phyloP scores from a whole-genome alignment of 495 filamentous ascomycete species.

The Xylaria acuta region DNA sequence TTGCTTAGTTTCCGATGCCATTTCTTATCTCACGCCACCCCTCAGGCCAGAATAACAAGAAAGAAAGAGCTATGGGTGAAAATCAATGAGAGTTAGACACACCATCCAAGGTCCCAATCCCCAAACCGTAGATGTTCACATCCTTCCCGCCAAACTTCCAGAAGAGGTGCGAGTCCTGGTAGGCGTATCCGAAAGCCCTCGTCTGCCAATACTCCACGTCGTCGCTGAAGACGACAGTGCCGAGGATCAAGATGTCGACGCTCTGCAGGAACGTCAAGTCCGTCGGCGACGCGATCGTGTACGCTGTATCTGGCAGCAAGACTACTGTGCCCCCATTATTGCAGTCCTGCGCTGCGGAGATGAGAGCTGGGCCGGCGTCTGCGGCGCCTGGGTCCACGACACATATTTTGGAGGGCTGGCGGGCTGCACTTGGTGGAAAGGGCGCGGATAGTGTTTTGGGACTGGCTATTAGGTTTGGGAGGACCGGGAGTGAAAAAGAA shows the following conservation, averaged over 20 bases:
- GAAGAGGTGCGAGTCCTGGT: slow-evolving; percentile 72
- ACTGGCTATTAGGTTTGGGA: not conserved
- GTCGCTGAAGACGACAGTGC: slow-evolving; percentile 64
- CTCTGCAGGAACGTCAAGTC: slow-evolving; percentile 61
- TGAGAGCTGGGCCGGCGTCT: slow-evolving; percentile 16
- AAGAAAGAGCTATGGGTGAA: not conserved
- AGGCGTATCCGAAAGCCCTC: slow-evolving; percentile 63
- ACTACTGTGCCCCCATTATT: slow-evolving; percentile 58
- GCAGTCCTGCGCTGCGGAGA: slow-evolving; percentile 45
- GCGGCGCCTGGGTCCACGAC: not conserved
- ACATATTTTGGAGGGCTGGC: slow-evolving; percentile 12
- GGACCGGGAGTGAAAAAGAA: not conserved
- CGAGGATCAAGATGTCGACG: slow-evolving; percentile 63
- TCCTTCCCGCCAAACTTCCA: slow-evolving; percentile 73
- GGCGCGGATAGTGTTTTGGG: slow-evolving; percentile 2
- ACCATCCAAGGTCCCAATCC: slow-evolving; percentile 48
- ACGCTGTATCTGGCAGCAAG: slow-evolving; percentile 57
- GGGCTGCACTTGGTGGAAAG: not conserved
- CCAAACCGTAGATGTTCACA: slow-evolving; percentile 70
- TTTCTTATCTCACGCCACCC: not conserved
- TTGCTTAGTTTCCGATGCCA: not conserved
- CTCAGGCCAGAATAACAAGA: not conserved
- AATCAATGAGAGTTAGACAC: not conserved
- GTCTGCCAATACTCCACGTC: slow-evolving; percentile 73
- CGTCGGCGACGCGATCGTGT: slow-evolving; percentile 61